A percentile compares a stretch with the other conserved stretches of the same genome.
Evolutionary conservation across 2,329 filamentous ascomycete genomes (phyloP).

Genomic region (Penicillium aurantiogriseum): DNA sequence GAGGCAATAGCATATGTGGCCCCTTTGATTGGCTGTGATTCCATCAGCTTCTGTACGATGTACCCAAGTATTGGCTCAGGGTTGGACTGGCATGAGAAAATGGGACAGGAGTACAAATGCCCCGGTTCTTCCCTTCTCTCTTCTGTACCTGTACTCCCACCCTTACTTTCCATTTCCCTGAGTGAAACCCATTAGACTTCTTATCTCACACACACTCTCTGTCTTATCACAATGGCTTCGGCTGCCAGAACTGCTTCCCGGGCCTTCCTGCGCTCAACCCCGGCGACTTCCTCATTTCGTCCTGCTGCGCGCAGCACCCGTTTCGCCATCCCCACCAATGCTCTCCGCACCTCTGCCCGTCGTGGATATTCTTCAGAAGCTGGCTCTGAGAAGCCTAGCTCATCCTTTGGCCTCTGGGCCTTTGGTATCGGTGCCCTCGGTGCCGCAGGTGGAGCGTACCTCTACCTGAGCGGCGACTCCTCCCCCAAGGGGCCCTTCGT

Average conservation of each 20-base stretch:
- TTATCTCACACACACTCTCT: background rate
- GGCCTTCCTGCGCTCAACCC: conserved; percentile 43
- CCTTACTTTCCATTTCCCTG: conserved; percentile 6
- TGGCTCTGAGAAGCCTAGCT: conserved; percentile 50
- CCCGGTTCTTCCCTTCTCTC: conserved; percentile 14
- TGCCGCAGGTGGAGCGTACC: conserved; percentile 63
- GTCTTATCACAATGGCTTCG: conserved; percentile 38
- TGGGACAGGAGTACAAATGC: conserved; percentile 9
- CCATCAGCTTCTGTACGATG: conserved; percentile 12
- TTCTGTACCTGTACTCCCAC: conserved; percentile 7
- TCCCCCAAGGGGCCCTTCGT: conserved; percentile 60
- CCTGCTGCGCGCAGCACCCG: conserved; percentile 55
- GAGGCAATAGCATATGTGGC: conserved; percentile 16
- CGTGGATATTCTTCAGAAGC: conserved; percentile 77
- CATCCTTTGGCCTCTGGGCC: conserved; percentile 56
- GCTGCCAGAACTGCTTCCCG: conserved; percentile 45
- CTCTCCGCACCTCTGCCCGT: conserved; percentile 70
- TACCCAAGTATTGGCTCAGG: conserved; percentile 3
- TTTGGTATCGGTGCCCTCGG: conserved; percentile 58
- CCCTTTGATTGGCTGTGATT: conserved; percentile 17
- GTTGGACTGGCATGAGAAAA: background rate
- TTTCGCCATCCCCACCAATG: conserved; percentile 59
- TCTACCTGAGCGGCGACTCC: conserved; percentile 54
- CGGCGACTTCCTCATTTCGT: conserved; percentile 38
- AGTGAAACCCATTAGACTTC: background rate